Conservation (phyloP, 805 yeast species). For the Metschnikowia baotianmanensis region DNA sequence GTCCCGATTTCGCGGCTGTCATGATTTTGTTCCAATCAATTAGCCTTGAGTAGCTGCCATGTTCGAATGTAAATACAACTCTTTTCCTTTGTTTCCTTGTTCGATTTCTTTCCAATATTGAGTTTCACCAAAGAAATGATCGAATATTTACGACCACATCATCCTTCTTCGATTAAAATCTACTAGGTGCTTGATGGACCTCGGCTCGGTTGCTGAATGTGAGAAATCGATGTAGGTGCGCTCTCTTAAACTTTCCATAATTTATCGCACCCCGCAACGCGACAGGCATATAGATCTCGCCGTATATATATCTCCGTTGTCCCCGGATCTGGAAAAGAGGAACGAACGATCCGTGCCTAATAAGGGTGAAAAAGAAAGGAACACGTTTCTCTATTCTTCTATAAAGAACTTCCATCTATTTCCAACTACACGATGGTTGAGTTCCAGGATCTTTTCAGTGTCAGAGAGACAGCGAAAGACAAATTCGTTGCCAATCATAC, state of each 20-base stretch:
- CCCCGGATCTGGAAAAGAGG: not conserved
- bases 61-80: no score
- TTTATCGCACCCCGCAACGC: not conserved
- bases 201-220: not conserved
- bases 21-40: no score
- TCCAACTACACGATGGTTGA: conserved; percentile 7
- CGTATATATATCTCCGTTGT: not conserved
- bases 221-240: not conserved
- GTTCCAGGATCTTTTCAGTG: conserved; percentile 14
- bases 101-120: no score
- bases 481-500: conserved; percentile 14
- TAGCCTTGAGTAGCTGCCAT: no score
- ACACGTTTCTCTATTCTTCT: no score
- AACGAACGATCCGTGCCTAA: not conserved
- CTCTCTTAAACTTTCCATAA: conserved; percentile 3
- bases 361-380: no score
- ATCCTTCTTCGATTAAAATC: no score
- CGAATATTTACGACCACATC: no score
- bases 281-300: not conserved
- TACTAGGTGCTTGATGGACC: not conserved
- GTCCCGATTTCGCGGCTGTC: no score
- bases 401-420: no score
- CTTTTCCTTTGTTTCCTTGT: no score
- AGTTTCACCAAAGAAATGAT: no score
- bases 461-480: conserved; percentile 4